Percentiles rank a stretch among this genome's conserved stretches.
Evolutionary conservation across 2,329 filamentous ascomycete genomes (phyloP).

Genomic region (Trichoderma asperellum): DNA sequence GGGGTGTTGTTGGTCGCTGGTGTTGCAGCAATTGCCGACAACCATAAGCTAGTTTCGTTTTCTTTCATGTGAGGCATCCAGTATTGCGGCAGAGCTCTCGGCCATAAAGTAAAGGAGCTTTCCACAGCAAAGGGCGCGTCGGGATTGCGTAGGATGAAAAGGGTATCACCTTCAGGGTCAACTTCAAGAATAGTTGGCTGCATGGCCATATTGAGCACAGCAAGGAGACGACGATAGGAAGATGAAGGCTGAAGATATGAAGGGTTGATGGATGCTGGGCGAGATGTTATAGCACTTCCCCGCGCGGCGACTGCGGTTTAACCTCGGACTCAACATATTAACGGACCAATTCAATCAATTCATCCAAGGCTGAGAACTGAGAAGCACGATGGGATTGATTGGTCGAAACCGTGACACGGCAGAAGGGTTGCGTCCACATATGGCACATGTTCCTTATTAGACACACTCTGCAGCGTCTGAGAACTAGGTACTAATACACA

Average conservation of each 20-base stretch:
- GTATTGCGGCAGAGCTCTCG: neutral
- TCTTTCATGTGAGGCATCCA: neutral
- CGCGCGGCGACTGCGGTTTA: neutral
- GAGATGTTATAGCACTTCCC: too few relatives aligned
- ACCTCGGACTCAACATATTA: neutral
- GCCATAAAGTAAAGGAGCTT: neutral
- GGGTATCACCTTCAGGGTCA: conserved; percentile 15
- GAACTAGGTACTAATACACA: too few relatives aligned
- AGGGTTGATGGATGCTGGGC: too few relatives aligned
- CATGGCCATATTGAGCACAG: neutral
- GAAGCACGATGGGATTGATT: neutral
- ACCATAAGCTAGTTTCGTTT: too few relatives aligned
- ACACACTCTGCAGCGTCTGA: too few relatives aligned
- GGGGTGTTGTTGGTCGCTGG: neutral
- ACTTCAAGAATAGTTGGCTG: neutral
- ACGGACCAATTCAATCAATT: too few relatives aligned
- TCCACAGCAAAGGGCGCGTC: neutral
- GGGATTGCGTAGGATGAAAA: conserved; percentile 13
- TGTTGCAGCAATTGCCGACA: too few relatives aligned
- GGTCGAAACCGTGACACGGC: too few relatives aligned
- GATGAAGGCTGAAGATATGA: too few relatives aligned
- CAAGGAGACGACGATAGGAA: too few relatives aligned
- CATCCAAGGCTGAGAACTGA: neutral
- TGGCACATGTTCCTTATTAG: too few relatives aligned
- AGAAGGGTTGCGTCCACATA: too few relatives aligned